Evolutionary conservation across 257 asterid genomes (phyloP).

Genomic region (Petrea volubilis): DNA sequence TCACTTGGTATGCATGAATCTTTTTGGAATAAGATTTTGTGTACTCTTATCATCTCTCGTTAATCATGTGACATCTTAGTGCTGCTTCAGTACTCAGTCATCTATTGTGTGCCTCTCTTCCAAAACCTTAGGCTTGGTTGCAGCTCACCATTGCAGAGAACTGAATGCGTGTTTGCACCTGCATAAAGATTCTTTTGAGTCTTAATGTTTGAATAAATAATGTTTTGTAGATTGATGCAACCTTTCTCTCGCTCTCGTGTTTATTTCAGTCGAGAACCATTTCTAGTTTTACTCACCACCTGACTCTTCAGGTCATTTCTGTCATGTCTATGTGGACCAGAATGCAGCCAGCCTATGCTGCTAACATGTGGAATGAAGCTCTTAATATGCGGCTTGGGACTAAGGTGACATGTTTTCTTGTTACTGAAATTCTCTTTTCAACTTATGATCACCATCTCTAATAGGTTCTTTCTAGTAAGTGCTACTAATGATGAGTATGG

Average conservation of each 20-base stretch:
- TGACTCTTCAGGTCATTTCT: conserved; percentile 78
- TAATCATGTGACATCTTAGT: neutral
- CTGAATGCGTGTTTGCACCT: neutral
- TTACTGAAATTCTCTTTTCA: neutral
- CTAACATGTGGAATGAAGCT: conserved; percentile 99
- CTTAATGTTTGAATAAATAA: neutral
- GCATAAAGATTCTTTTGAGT: neutral
- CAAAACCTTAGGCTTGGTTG: neutral
- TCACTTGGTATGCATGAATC: conserved; percentile 76
- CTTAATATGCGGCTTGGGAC: conserved; percentile 98
- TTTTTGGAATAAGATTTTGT: neutral
- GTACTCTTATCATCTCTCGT: neutral
- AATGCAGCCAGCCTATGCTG: conserved; percentile 99
- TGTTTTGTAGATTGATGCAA: neutral
- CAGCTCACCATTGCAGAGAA: neutral
- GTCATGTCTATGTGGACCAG: conserved; percentile 99
- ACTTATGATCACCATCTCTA: neutral
- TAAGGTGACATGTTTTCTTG: conserved; percentile 49
- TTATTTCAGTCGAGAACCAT: too few relatives aligned
- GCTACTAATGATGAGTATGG: neutral
- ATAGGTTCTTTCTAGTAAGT: neutral
- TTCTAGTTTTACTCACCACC: conserved; percentile 22
- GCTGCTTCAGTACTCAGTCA: neutral
- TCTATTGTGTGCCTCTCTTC: neutral
- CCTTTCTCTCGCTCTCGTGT: too few relatives aligned